phyloP scores from a whole-genome alignment of 2,329 filamentous ascomycete species.

The Colletotrichum shisoi region DNA sequence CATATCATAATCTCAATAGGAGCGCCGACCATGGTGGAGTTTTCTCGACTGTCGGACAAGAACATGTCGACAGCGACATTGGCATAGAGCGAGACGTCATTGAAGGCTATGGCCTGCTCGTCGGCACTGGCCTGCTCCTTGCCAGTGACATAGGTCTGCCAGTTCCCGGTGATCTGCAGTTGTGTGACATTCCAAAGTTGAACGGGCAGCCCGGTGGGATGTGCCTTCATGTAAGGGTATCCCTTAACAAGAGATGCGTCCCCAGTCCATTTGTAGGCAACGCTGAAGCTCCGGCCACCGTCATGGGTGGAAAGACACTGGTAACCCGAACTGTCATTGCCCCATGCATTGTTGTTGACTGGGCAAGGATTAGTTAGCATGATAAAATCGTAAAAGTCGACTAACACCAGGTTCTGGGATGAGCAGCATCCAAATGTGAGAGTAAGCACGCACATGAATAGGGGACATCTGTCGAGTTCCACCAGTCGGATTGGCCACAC shows the following conservation, averaged over 20 bases:
- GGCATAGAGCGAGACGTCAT: conserved; percentile 33
- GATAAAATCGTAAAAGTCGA: not conserved
- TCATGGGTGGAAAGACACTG: conserved; percentile 36
- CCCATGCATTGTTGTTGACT: conserved; percentile 39
- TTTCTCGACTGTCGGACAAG: conserved; percentile 31
- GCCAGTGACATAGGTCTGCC: conserved; percentile 33
- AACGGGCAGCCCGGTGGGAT: conserved; percentile 25
- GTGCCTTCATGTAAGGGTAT: conserved; percentile 35
- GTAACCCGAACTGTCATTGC: conserved; percentile 37
- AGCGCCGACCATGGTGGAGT: conserved; percentile 34
- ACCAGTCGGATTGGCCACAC: conserved; percentile 36
- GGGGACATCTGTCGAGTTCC: conserved; percentile 36
- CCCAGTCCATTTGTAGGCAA: conserved; percentile 36
- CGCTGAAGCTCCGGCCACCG: conserved; percentile 27
- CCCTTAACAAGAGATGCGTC: conserved; percentile 37
- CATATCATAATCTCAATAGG: conserved; percentile 38
- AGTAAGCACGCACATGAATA: conserved; percentile 32
- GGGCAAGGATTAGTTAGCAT: not conserved
- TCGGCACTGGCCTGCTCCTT: conserved; percentile 28
- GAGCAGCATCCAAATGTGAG: not conserved
- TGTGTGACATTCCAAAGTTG: conserved; percentile 37
- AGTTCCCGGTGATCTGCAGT: conserved; percentile 32
- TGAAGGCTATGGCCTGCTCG: conserved; percentile 25
- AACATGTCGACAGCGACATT: conserved; percentile 39
- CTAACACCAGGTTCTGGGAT: not conserved